These are phyloP conservation scores for Aspergillus bridgeri DNA, from an alignment of 495 filamentous ascomycete species.

Conservation along the genomic window DNA sequence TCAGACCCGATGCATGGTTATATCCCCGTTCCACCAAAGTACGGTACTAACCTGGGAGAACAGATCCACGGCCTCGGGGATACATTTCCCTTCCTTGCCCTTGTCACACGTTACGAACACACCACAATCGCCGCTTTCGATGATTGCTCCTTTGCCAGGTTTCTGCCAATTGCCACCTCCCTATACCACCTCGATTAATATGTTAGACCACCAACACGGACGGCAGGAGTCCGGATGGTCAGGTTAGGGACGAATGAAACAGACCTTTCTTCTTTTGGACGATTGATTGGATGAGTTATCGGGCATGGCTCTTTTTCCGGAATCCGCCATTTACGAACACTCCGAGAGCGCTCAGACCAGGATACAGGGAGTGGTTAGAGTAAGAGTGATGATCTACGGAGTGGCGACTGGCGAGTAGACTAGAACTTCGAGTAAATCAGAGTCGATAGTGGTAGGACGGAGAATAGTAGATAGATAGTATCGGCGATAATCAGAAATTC, in stretches of 20 bases:
- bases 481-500: too few relatives aligned
- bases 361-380: too few relatives aligned
- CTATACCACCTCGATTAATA: conserved; percentile 18
- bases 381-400: too few relatives aligned
- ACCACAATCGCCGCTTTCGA: conserved; percentile 75
- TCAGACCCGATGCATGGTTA: conserved; percentile 7
- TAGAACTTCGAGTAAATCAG: too few relatives aligned
- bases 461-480: too few relatives aligned
- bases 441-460: too few relatives aligned
- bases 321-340: conserved; percentile 19
- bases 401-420: too few relatives aligned
- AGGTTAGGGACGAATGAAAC: conserved; percentile 2
- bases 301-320: conserved; percentile 34
- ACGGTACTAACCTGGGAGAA: conserved; percentile 63
- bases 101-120: conserved; percentile 88
- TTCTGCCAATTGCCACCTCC: conserved; percentile 33
- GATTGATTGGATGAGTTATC: conserved; percentile 20
- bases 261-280: conserved; percentile 38
- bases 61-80: conserved; percentile 66
- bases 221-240: too few relatives aligned
- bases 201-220: conserved; percentile 12
- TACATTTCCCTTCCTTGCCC: conserved; percentile 72
- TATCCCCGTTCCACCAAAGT: neutral
- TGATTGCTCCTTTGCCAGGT: conserved; percentile 24
- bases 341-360: neutral